Base-by-base conservation (phyloP, 1,139 yeast species). In the Kurtzmaniella quercitrusa region DNA sequence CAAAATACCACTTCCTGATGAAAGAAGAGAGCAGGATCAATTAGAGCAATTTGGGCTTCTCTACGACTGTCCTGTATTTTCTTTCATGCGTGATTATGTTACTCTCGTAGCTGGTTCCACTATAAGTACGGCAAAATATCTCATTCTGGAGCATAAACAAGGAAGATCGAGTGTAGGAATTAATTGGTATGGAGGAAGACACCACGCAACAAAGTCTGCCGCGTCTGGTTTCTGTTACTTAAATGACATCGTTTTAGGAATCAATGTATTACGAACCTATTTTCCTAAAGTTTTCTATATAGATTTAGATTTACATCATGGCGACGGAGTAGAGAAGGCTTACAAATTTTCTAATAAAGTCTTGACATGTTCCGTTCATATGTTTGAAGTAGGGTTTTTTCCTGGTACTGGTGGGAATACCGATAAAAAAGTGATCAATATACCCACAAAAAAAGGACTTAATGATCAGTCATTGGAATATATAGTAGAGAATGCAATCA, bases 161-260 rank as follows among this genome's bases (percentile, higher is more conserved):
- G 49, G 42, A 23, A 41, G 33, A 33, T 39, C 11, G 34, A 54
- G 61, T 4, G 64, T 82, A 2, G 82, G 75, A 0, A 68, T 85
- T 39, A 84, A 84, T 54, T 85, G 91, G 91, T 79, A 79, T 53
- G 95, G 94, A 2, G 95, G 95, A 1, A 60, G 94, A 41, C 94
- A 85, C 55, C 95, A 85, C 59, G 82, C 84, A 6, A 66, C 63
- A 36, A 75, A 75, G 50, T 56, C 71, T 0, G 64, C 57, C 37
- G 86, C 89, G 1, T 71, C 85, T 12, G 95, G 95, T 3, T 85
- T 82, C 54, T 85, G 95, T 56, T 85, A 85, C 63, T 77, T 91
- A 51, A 72, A 72, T 56, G 70, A 65, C 51, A 63, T 65, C 6
- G 82, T 79, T 0, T 55, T 85, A 17, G 74, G 80, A 0, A 81